phyloP scores from a whole-genome alignment of 345 rosid species.

The Fremontodendron californicum region DNA sequence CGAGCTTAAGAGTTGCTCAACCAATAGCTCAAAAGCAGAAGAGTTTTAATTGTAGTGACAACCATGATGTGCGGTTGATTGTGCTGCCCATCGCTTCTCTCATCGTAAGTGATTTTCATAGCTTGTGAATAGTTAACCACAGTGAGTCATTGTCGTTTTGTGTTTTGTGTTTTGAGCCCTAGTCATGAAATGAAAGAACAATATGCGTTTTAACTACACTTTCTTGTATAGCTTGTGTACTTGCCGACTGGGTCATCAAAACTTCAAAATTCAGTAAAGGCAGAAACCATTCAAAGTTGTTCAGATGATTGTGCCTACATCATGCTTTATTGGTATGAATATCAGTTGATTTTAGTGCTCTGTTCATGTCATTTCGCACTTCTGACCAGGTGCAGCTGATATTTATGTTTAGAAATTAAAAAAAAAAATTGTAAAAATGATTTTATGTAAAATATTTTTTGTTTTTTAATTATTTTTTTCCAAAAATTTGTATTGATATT shows the following conservation, averaged over 20 bases:
- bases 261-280: not conserved
- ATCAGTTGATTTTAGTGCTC: not conserved
- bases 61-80: not conserved
- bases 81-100: not conserved
- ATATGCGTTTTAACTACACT: not conserved
- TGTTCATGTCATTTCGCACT: not conserved
- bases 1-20: not conserved
- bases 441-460: too few species aligned
- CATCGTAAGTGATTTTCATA: not conserved
- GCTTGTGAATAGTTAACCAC: slow-evolving; percentile 32
- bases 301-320: not conserved
- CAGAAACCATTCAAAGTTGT: not conserved
- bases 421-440: too few species aligned
- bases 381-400: not conserved
- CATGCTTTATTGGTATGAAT: not conserved
- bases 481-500: too few species aligned
- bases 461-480: too few species aligned
- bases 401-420: not conserved
- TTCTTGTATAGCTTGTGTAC: not conserved
- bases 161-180: slow-evolving; percentile 10
- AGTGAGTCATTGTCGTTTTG: not conserved
- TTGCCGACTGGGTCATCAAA: not conserved
- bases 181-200: not conserved
- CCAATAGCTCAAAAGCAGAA: not conserved
- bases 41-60: not conserved